phyloP scores from a whole-genome alignment of 257 asterid genomes.

The Dorcoceras hygrometricum region DNA sequence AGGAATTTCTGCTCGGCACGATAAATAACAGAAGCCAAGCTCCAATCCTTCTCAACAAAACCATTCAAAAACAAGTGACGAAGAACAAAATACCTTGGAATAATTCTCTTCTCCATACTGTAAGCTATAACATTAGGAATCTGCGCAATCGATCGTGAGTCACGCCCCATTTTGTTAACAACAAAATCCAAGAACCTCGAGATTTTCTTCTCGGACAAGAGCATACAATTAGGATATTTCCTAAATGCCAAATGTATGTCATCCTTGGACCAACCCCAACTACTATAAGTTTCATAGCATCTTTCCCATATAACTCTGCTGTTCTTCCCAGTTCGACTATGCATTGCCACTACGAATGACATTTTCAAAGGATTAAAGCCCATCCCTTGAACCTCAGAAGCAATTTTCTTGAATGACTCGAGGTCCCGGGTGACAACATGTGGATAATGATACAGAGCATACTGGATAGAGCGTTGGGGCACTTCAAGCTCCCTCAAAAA shows the following conservation, averaged over 20 bases:
- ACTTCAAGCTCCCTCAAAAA: constrained; percentile 28
- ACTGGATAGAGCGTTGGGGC: background rate
- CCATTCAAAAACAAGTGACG: constrained; percentile 29
- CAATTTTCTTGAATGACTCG: background rate
- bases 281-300: constrained; percentile 18
- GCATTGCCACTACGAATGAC: constrained; percentile 17
- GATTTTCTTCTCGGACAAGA: constrained; percentile 28
- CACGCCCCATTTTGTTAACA: constrained; percentile 23
- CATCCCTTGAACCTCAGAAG: constrained; percentile 1
- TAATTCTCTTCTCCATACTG: constrained; percentile 30
- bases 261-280: constrained; percentile 39
- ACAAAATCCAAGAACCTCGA: constrained; percentile 19
- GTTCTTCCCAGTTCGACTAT: constrained; percentile 14
- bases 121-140: constrained; percentile 11
- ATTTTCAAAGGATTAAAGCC: constrained; percentile 1
- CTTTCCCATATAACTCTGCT: constrained; percentile 11
- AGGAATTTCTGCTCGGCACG: constrained; percentile 22
- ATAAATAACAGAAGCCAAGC: constrained; percentile 4
- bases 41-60: constrained; percentile 25
- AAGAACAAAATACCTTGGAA: constrained; percentile 37
- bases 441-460: background rate
- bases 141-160: constrained; percentile 21
- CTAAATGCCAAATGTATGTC: constrained; percentile 24
- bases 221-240: constrained; percentile 32
- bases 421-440: background rate